A percentile compares a stretch with the other conserved stretches of the same genome.
Evolutionary conservation across 331 rosid species (phyloP).

Genomic region (Acacia pycnantha): DNA sequence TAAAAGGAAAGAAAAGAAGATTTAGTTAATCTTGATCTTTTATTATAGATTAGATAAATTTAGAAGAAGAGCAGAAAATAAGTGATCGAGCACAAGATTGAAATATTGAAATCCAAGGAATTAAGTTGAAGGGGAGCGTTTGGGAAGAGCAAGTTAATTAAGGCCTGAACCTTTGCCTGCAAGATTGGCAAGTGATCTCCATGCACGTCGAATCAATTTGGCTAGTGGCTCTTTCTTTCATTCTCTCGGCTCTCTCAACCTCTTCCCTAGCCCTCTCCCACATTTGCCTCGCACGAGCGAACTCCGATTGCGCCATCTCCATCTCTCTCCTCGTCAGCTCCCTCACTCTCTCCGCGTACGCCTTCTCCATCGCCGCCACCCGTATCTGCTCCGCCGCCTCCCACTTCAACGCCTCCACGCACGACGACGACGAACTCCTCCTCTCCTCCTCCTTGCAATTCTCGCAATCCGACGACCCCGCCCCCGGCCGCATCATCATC

Average conservation of each 20-base stretch:
- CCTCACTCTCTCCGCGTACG: conserved; percentile 91
- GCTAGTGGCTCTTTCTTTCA: conserved; percentile 71
- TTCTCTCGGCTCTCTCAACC: conserved; percentile 75
- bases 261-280: conserved; percentile 97
- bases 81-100: neutral
- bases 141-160: neutral
- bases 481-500: conserved; percentile 26
- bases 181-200: conserved; percentile 98
- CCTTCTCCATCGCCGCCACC: conserved; percentile 88
- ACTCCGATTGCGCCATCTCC: conserved; percentile 95
- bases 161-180: conserved; percentile 88
- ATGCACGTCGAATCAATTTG: conserved; percentile 75
- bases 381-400: conserved; percentile 93
- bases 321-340: conserved; percentile 86
- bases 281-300: conserved; percentile 81
- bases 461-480: conserved; percentile 18
- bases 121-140: neutral
- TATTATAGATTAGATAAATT: neutral
- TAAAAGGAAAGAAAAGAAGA: neutral
- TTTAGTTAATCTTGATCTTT: neutral
- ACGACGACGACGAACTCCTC: neutral
- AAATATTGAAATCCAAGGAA: neutral
- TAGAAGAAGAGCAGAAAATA: neutral
- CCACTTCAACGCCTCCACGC: conserved; percentile 81
- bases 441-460: neutral